Conservation (phyloP, 345 rosid genomes). For the Pugionium cornutum region DNA sequence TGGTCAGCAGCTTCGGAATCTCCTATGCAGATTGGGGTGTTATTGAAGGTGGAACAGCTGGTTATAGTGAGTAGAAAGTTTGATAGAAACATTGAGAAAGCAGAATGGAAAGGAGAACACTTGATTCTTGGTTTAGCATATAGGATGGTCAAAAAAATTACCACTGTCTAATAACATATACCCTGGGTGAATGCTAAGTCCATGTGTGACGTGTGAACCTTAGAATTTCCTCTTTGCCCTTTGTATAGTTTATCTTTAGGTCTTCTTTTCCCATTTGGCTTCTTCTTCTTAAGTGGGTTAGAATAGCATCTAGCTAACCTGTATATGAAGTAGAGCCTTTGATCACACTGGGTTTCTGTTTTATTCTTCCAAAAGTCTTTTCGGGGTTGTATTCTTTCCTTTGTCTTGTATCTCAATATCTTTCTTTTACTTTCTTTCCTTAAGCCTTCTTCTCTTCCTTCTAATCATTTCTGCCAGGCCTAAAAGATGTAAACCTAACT, state of each 20-base stretch:
- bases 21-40: constrained; percentile 26
- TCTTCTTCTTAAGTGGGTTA: constrained; percentile 40
- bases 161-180: constrained; percentile 37
- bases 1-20: constrained; percentile 41
- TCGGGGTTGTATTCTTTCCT: constrained; percentile 5
- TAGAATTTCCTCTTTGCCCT: constrained; percentile 34
- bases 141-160: constrained; percentile 31
- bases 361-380: too few relatives aligned
- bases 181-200: constrained; percentile 35
- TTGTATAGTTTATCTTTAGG: constrained; percentile 38
- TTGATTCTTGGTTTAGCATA: constrained; percentile 37
- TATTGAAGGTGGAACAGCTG: constrained; percentile 22
- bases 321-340: constrained; percentile 45
- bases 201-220: too few relatives aligned
- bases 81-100: constrained; percentile 28
- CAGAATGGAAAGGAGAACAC: constrained; percentile 28
- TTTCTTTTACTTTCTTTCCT: too few relatives aligned
- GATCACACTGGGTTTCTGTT: constrained; percentile 31
- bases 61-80: constrained; percentile 25
- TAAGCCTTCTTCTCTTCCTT: constrained; percentile 32
- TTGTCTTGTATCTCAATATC: constrained; percentile 29
- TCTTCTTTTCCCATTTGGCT: too few relatives aligned
- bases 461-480: constrained; percentile 32
- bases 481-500: constrained; percentile 28
- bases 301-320: constrained; percentile 33